phyloP scores from a whole-genome alignment of 2,329 filamentous ascomycete genomes.

The Arthroderma sp. region DNA sequence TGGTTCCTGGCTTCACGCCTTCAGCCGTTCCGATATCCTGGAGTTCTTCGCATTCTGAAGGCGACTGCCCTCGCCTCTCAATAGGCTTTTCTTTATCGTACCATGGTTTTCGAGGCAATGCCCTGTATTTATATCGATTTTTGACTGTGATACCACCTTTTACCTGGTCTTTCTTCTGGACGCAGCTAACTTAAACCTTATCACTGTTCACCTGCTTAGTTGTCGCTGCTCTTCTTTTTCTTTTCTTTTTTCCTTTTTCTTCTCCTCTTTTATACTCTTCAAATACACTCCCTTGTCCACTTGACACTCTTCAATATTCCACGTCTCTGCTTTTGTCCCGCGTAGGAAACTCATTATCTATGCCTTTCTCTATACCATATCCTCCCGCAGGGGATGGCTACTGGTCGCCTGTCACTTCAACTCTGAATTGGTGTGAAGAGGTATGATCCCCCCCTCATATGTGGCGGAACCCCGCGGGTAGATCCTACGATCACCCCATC shows the following conservation, averaged over 20 bases:
- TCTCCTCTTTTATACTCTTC: neutral
- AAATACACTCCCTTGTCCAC: too few relatives aligned
- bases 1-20: too few relatives aligned
- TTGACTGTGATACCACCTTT: too few relatives aligned
- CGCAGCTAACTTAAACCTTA: neutral
- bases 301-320: neutral
- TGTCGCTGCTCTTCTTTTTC: neutral
- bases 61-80: too few relatives aligned
- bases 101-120: too few relatives aligned
- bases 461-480: neutral
- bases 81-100: too few relatives aligned
- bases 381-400: constrained; percentile 42
- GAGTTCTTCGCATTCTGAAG: too few relatives aligned
- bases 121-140: too few relatives aligned
- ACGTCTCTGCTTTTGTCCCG: neutral
- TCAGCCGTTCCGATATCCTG: too few relatives aligned
- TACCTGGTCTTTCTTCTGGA: too few relatives aligned
- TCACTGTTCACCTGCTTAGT: neutral
- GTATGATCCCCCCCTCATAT: constrained; percentile 26
- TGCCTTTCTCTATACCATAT: constrained; percentile 22
- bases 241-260: neutral
- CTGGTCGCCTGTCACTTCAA: constrained; percentile 59
- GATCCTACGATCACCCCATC: neutral
- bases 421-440: constrained; percentile 71
- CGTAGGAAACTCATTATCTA: constrained; percentile 13